phyloP scores from a whole-genome alignment of 345 rosid genomes.

The Populus deltoides region DNA sequence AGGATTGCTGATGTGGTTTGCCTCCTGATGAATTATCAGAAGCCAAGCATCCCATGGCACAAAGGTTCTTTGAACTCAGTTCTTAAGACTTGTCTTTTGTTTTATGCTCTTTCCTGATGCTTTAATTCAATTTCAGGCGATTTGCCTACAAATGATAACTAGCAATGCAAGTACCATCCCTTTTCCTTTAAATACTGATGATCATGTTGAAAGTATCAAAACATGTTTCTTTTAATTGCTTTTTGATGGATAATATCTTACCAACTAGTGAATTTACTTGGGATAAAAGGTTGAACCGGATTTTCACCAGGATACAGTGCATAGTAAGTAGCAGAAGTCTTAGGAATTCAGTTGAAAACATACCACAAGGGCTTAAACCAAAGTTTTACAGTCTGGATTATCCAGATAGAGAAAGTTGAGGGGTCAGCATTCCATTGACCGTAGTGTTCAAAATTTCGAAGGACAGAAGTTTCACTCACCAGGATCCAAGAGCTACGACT shows the following conservation, averaged over 20 bases:
- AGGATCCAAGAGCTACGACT: neutral
- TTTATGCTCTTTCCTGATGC: neutral
- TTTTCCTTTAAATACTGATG: neutral
- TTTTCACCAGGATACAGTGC: no score
- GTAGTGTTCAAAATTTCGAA: neutral
- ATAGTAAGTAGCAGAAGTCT: neutral
- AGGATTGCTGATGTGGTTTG: constrained; percentile 77
- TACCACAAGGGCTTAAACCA: neutral
- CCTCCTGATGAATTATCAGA: constrained; percentile 57
- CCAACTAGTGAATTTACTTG: no score
- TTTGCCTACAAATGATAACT: neutral
- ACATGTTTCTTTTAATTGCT: neutral
- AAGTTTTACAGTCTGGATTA: neutral
- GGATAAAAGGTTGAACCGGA: no score
- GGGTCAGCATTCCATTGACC: neutral
- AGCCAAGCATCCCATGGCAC: constrained; percentile 82
- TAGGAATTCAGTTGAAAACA: neutral
- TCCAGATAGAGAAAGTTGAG: neutral
- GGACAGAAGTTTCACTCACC: neutral
- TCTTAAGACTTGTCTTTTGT: constrained; percentile 13
- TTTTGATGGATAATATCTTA: neutral
- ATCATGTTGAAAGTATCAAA: neutral
- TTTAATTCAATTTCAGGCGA: neutral
- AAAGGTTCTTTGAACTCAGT: constrained; percentile 64
- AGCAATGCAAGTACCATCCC: neutral